A percentile compares a stretch with the other conserved stretches of the same genome.
Conservation (phyloP, 495 filamentous ascomycete species). For the Polyplosphaeria fusca region DNA sequence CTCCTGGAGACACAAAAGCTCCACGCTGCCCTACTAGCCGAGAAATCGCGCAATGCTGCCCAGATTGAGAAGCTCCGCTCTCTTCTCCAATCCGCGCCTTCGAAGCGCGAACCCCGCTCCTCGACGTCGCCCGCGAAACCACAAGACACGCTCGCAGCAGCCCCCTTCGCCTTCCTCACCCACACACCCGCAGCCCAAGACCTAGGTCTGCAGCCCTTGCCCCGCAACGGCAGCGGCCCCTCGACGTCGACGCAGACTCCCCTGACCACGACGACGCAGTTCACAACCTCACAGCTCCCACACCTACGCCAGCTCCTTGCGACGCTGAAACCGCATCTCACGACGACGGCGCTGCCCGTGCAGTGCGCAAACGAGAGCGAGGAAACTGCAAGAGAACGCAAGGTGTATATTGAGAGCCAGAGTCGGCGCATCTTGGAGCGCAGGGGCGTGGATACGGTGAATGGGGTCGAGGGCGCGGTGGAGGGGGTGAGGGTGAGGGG, state of each 20-base stretch:
- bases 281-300: slow-evolving; percentile 77
- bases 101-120: slow-evolving; percentile 31
- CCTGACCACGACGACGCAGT: slow-evolving; percentile 72
- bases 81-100: slow-evolving; percentile 46
- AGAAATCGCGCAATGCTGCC: slow-evolving; percentile 70
- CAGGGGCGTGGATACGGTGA: slow-evolving; percentile 35
- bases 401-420: slow-evolving; percentile 41
- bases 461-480: slow-evolving; percentile 16
- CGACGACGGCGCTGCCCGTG: slow-evolving; percentile 29
- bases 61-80: slow-evolving; percentile 63
- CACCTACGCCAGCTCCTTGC: slow-evolving; percentile 65
- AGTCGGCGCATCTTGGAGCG: slow-evolving; percentile 35
- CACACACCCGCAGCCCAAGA: slow-evolving; percentile 46
- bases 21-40: slow-evolving; percentile 67
- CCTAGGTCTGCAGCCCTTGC: slow-evolving; percentile 43
- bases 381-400: slow-evolving; percentile 32
- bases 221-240: neutral
- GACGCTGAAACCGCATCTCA: slow-evolving; percentile 53
- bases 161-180: slow-evolving; percentile 52
- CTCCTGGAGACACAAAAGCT: slow-evolving; percentile 79
- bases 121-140: slow-evolving; percentile 12
- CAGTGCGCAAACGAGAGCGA: slow-evolving; percentile 17
- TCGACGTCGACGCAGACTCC: slow-evolving; percentile 32
- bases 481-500: slow-evolving; percentile 32
- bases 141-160: slow-evolving; percentile 23